These are phyloP conservation scores for Liriodendron chinense DNA, from an alignment of 164 flowering plant species.

Conservation along the genomic window DNA sequence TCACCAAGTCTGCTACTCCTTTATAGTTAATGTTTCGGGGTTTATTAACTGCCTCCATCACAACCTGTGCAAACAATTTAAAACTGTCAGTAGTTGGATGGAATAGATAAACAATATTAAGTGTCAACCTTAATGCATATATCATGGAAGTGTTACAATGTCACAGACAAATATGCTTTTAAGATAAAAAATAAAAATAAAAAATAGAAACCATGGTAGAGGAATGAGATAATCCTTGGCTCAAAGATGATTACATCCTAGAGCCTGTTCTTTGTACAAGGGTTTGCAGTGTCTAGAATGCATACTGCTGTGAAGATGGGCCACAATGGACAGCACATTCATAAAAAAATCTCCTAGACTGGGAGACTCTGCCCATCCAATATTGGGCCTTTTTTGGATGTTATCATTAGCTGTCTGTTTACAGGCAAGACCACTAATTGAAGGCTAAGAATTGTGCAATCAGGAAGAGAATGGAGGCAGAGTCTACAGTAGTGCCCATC, in stretches of 20 bases:
- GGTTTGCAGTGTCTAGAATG: background rate
- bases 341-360: background rate
- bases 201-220: background rate
- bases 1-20: slow-evolving; percentile 91
- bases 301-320: no score
- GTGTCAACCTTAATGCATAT: background rate
- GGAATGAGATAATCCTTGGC: background rate
- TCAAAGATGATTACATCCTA: background rate
- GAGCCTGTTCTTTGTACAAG: background rate
- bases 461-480: background rate
- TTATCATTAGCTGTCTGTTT: background rate
- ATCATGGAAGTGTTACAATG: background rate
- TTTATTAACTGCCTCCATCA: slow-evolving; percentile 93
- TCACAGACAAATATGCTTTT: background rate
- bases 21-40: slow-evolving; percentile 79
- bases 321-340: no score
- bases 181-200: background rate
- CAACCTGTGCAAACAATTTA: slow-evolving; percentile 46
- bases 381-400: background rate
- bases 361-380: background rate
- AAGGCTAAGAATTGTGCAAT: background rate
- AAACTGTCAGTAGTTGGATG: background rate
- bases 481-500: no score
- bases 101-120: background rate
- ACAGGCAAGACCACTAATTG: background rate